Evolutionary conservation across 306 rosid genomes (phyloP).

Genomic region (Acacia melanoxylon): DNA sequence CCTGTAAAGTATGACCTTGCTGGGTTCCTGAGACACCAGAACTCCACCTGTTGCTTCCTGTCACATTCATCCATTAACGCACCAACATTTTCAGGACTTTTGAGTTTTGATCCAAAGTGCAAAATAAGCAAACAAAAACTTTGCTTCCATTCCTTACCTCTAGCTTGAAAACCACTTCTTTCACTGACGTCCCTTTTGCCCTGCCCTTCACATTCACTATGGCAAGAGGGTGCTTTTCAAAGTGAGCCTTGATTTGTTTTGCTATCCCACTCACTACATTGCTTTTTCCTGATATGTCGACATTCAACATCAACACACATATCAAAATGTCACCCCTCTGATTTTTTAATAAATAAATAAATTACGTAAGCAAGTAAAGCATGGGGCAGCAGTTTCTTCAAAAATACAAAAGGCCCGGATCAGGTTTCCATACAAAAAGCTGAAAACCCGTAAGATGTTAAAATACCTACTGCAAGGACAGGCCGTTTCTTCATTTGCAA

Average conservation of each 20-base stretch:
- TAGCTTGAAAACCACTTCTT: constrained; percentile 71
- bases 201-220: constrained; percentile 82
- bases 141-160: constrained; percentile 55
- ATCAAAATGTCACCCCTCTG: constrained; percentile 13
- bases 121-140: constrained; percentile 4
- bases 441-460: constrained; percentile 24
- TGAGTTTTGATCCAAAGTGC: background rate
- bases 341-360: background rate
- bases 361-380: background rate
- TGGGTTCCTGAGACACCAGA: constrained; percentile 86
- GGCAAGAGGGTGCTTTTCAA: constrained; percentile 74
- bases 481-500: constrained; percentile 73
- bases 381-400: background rate
- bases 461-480: constrained; percentile 77
- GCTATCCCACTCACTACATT: constrained; percentile 76
- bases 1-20: constrained; percentile 81
- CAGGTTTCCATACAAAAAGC: background rate
- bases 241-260: constrained; percentile 67
- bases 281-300: constrained; percentile 62
- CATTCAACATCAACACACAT: background rate
- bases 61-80: background rate
- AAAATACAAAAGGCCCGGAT: background rate
- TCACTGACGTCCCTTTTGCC: constrained; percentile 92
- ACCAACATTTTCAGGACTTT: constrained; percentile 28
- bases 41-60: constrained; percentile 90